Percentiles rank a stretch among this genome's conserved stretches.
Conservation (phyloP, 2,329 filamentous ascomycete genomes). For the Fusarium subglutinans region DNA sequence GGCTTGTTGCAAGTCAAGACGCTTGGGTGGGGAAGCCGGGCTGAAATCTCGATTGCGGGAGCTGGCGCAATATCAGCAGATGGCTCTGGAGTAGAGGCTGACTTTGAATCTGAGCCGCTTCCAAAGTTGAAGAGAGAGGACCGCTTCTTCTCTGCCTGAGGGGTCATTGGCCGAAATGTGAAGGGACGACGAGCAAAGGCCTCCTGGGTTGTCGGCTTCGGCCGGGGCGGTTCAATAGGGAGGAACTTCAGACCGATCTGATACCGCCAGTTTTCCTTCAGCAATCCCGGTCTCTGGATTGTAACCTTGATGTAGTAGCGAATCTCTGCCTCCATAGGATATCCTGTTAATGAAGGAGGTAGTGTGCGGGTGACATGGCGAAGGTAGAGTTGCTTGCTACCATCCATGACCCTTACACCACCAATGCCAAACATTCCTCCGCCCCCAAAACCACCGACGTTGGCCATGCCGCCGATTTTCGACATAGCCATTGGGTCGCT, state of each 20-base stretch:
- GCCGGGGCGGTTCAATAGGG: constrained; percentile 88
- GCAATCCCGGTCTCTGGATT: constrained; percentile 84
- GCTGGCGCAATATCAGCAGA: constrained; percentile 48
- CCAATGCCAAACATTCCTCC: constrained; percentile 59
- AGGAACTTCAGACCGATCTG: constrained; percentile 82
- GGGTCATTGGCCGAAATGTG: constrained; percentile 59
- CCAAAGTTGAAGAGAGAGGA: constrained; percentile 66
- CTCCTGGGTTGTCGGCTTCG: constrained; percentile 74
- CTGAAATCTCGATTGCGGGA: constrained; percentile 79
- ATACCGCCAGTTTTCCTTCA: constrained; percentile 87
- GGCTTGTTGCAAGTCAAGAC: constrained; percentile 91
- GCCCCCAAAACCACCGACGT: constrained; percentile 61
- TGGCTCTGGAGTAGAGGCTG: constrained; percentile 35
- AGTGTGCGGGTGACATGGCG: constrained; percentile 84
- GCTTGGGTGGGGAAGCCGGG: constrained; percentile 84
- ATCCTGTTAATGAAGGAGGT: constrained; percentile 88
- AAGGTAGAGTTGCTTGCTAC: constrained; percentile 69
- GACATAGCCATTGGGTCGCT: constrained; percentile 63
- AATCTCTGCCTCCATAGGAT: constrained; percentile 88
- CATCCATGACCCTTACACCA: constrained; percentile 69
- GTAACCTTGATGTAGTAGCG: constrained; percentile 97
- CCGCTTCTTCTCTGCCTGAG: constrained; percentile 58
- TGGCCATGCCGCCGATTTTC: constrained; percentile 62
- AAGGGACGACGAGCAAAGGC: constrained; percentile 82
- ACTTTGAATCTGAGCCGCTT: constrained; percentile 41